Evolutionary conservation across 2,329 filamentous ascomycete genomes (phyloP).

Genomic region (Blastomyces gilchristii): DNA sequence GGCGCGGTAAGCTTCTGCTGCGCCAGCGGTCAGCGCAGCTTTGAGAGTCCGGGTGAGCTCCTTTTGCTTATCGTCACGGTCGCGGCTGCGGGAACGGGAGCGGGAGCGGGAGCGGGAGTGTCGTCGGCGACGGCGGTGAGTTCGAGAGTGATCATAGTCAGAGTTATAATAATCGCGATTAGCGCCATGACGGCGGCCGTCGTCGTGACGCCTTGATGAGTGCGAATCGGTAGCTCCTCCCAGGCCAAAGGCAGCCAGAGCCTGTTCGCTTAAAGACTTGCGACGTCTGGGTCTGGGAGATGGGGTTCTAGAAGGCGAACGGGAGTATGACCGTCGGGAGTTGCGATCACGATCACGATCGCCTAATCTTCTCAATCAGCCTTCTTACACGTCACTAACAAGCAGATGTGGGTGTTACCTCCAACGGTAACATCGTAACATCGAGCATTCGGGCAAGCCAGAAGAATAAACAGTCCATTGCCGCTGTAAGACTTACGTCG

Average conservation of each 20-base stretch:
- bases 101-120: constrained; percentile 34
- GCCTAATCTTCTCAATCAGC: constrained; percentile 14
- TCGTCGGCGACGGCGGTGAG: constrained; percentile 26
- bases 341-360: constrained; percentile 22
- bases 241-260: constrained; percentile 48
- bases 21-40: constrained; percentile 80
- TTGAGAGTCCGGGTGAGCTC: constrained; percentile 80
- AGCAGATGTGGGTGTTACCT: not conserved
- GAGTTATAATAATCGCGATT: constrained; percentile 27
- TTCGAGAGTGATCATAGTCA: constrained; percentile 35
- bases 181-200: constrained; percentile 28
- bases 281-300: constrained; percentile 33
- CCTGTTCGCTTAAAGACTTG: constrained; percentile 40
- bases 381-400: not conserved
- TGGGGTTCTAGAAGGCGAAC: constrained; percentile 31
- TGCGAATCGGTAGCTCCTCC: constrained; percentile 48
- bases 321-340: constrained; percentile 22
- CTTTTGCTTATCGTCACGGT: constrained; percentile 45
- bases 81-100: constrained; percentile 42
- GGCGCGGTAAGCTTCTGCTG: constrained; percentile 82
- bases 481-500: constrained; percentile 24
- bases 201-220: constrained; percentile 52
- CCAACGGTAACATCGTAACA: not conserved
- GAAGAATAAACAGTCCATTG: constrained; percentile 1
- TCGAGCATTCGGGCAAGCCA: not conserved